Conservation (phyloP, 2,329 filamentous ascomycete species). For the Amesomyces nigricolor region DNA sequence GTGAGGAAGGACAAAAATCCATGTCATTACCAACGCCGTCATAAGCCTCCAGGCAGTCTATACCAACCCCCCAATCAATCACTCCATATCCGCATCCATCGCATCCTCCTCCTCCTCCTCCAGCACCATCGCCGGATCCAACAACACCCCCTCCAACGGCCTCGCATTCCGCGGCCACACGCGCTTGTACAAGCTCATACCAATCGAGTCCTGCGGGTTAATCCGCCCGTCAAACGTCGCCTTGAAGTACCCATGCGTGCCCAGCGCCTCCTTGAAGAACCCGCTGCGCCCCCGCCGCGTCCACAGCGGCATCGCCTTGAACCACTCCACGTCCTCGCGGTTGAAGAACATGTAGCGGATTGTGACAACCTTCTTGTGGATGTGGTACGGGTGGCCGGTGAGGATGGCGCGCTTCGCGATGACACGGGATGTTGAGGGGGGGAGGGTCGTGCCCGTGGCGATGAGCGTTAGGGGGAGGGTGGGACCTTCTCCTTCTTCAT, state of each 20-base stretch:
- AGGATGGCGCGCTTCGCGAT: slow-evolving; percentile 91
- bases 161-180: slow-evolving; percentile 70
- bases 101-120: slow-evolving; percentile 25
- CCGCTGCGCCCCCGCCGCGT: slow-evolving; percentile 83
- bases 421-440: slow-evolving; percentile 69
- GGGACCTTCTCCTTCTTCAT: slow-evolving; percentile 28
- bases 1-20: background rate
- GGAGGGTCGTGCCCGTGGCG: slow-evolving; percentile 79
- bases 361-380: slow-evolving; percentile 95
- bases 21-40: slow-evolving; percentile 17
- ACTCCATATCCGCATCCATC: slow-evolving; percentile 35
- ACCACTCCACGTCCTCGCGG: slow-evolving; percentile 90
- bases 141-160: slow-evolving; percentile 41
- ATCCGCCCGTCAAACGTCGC: slow-evolving; percentile 94
- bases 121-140: slow-evolving; percentile 12
- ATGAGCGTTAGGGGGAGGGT: slow-evolving; percentile 62
- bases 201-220: slow-evolving; percentile 91
- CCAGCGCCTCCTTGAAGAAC: slow-evolving; percentile 88
- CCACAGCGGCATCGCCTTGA: slow-evolving; percentile 94
- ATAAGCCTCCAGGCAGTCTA: slow-evolving; percentile 8
- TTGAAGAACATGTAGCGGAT: slow-evolving; percentile 99
- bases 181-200: slow-evolving; percentile 81
- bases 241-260: slow-evolving; percentile 99
- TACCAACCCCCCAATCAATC: background rate
- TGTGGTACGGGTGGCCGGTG: slow-evolving; percentile 96